Evolutionary conservation across 78 protist genomes (phyloP).

Genomic region (Cavenderia fasciculata): DNA sequence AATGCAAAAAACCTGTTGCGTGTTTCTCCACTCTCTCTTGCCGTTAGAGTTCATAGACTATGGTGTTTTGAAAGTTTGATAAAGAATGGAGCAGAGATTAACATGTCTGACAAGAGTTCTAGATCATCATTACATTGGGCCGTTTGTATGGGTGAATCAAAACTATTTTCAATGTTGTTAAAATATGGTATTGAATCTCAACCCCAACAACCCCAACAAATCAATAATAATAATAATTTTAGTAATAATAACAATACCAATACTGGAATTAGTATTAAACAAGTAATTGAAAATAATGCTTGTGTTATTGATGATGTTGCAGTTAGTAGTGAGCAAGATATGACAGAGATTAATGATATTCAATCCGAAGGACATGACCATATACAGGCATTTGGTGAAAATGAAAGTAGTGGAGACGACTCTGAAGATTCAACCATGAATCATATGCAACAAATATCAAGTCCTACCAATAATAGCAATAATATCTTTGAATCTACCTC

Average conservation of each 20-base stretch:
- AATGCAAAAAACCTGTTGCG: constrained; percentile 22
- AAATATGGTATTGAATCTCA: constrained; percentile 40
- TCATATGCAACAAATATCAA: no score
- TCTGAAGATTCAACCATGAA: no score
- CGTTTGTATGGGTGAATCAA: constrained; percentile 41
- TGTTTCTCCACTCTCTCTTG: constrained; percentile 31
- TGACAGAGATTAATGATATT: background rate
- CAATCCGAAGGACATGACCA: constrained; percentile 7
- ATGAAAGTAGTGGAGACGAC: no score
- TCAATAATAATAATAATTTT: constrained; percentile 1
- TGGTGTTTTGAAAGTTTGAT: constrained; percentile 64
- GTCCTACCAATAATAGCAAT: background rate
- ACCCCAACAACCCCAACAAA: background rate
- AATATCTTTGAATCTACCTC: no score
- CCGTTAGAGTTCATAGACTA: constrained; percentile 36
- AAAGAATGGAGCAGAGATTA: constrained; percentile 54
- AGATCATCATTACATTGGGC: constrained; percentile 73
- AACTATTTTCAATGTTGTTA: constrained; percentile 5
- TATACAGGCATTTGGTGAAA: background rate
- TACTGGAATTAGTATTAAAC: background rate
- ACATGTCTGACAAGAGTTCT: constrained; percentile 22
- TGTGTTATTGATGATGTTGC: constrained; percentile 16
- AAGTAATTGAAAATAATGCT: no score
- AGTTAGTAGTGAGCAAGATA: constrained; percentile 15
- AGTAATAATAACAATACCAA: background rate